Conservation (phyloP, 768 basidiomycete genomes). For the Leccinum uliginosum region DNA sequence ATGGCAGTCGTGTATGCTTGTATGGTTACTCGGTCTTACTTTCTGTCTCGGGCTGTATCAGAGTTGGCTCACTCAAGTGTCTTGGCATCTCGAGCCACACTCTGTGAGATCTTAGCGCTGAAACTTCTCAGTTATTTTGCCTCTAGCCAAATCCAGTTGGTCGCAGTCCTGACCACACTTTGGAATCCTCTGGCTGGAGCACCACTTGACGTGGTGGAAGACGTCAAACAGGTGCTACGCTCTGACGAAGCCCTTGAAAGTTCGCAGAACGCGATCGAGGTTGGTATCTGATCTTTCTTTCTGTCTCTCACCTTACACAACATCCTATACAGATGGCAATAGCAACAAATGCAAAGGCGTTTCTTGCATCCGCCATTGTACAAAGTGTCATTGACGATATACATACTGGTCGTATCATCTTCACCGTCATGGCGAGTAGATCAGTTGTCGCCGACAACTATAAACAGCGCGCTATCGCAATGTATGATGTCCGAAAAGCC, state of each 20-base stretch:
- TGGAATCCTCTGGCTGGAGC: slow-evolving; percentile 88
- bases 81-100: slow-evolving; percentile 63
- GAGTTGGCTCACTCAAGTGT: slow-evolving; percentile 78
- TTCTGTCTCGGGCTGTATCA: slow-evolving; percentile 59
- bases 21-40: slow-evolving; percentile 75
- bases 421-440: slow-evolving; percentile 54
- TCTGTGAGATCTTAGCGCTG: slow-evolving; percentile 87
- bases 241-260: slow-evolving; percentile 55
- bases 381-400: slow-evolving; percentile 88
- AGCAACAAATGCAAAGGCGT: slow-evolving; percentile 76
- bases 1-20: slow-evolving; percentile 73
- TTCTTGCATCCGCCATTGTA: slow-evolving; percentile 77
- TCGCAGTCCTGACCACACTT: slow-evolving; percentile 69
- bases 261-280: slow-evolving; percentile 83
- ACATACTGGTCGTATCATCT: slow-evolving; percentile 73
- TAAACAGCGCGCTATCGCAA: slow-evolving; percentile 68
- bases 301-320: neutral
- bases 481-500: slow-evolving; percentile 62
- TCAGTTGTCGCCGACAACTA: slow-evolving; percentile 90
- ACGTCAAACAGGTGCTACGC: slow-evolving; percentile 56
- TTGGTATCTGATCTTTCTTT: slow-evolving; percentile 33
- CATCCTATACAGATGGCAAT: slow-evolving; percentile 69
- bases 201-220: slow-evolving; percentile 56
- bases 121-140: slow-evolving; percentile 79
- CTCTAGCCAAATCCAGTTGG: slow-evolving; percentile 68